Conservation (phyloP, 2,329 filamentous ascomycete genomes). For the Exophiala alcalophila region DNA sequence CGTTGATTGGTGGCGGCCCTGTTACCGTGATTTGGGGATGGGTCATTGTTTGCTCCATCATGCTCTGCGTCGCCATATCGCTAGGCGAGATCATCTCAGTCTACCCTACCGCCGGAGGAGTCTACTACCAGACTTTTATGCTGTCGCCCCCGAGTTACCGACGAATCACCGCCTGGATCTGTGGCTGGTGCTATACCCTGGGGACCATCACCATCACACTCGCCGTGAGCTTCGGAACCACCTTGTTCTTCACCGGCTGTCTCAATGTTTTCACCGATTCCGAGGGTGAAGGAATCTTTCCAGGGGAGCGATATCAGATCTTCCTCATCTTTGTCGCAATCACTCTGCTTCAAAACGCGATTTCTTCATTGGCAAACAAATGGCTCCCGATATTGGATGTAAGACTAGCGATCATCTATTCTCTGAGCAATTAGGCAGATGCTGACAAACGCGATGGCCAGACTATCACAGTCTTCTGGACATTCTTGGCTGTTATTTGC, state of each 20-base stretch:
- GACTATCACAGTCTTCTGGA: slow-evolving; percentile 73
- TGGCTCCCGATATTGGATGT: slow-evolving; percentile 55
- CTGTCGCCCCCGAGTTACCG: slow-evolving; percentile 61
- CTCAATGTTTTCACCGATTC: slow-evolving; percentile 54
- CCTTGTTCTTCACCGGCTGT: slow-evolving; percentile 46
- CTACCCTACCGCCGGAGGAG: slow-evolving; percentile 72
- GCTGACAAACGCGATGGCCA: slow-evolving; percentile 33
- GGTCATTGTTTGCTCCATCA: slow-evolving; percentile 65
- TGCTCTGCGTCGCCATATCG: slow-evolving; percentile 67
- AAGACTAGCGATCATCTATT: slow-evolving; percentile 36
- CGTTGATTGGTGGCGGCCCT: slow-evolving; percentile 63
- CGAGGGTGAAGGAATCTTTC: slow-evolving; percentile 47
- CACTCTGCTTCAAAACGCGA: slow-evolving; percentile 37
- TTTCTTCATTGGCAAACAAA: slow-evolving; percentile 32
- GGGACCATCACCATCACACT: slow-evolving; percentile 80
- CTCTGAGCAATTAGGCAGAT: background rate
- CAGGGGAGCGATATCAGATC: slow-evolving; percentile 33
- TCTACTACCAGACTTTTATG: slow-evolving; percentile 79
- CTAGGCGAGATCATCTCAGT: slow-evolving; percentile 73
- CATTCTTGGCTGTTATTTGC: slow-evolving; percentile 66
- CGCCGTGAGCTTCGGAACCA: too few relatives aligned
- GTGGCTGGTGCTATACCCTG: slow-evolving; percentile 72
- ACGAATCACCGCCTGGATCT: slow-evolving; percentile 65
- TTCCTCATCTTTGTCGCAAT: slow-evolving; percentile 7
- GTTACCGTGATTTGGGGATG: slow-evolving; percentile 72